These are phyloP conservation scores for Ramaria sp. DNA, from an alignment of 768 basidiomycete genomes.

Conservation along the genomic window DNA sequence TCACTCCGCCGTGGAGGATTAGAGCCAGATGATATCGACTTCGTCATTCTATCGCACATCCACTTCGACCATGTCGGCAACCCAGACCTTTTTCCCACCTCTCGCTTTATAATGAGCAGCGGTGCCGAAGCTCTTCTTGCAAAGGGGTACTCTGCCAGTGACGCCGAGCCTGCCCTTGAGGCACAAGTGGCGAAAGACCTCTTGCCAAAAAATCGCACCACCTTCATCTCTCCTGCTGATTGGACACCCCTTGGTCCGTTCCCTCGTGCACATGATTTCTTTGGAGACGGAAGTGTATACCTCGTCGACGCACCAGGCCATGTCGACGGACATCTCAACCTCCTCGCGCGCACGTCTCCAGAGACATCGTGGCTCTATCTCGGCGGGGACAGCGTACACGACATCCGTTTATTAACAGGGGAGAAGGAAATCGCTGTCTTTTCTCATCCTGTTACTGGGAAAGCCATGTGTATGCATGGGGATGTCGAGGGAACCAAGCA, in stretches of 20 bases:
- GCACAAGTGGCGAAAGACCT: conserved; percentile 22
- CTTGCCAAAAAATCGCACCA: conserved; percentile 23
- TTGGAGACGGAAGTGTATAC: conserved; percentile 47
- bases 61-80: conserved; percentile 46
- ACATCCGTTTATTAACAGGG: conserved; percentile 38
- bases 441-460: conserved; percentile 12
- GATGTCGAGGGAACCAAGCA: conserved; percentile 33
- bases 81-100: conserved; percentile 30
- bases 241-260: conserved; percentile 36
- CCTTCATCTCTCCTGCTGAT: conserved; percentile 27
- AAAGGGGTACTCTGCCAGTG: conserved; percentile 32
- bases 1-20: conserved; percentile 41
- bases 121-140: conserved; percentile 25
- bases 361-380: conserved; percentile 46
- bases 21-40: conserved; percentile 30
- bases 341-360: conserved; percentile 43
- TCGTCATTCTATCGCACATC: conserved; percentile 39
- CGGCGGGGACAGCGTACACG: conserved; percentile 46
- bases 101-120: conserved; percentile 38
- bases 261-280: conserved; percentile 39
- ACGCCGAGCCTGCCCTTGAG: conserved; percentile 11
- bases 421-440: conserved; percentile 27
- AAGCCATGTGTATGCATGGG: conserved; percentile 30
- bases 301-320: conserved; percentile 50
- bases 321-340: conserved; percentile 41